Evolutionary conservation across 345 rosid genomes (phyloP), one percentile per base, ranked within the genome.

Genomic region (Eucalyptus caleyi): DNA sequence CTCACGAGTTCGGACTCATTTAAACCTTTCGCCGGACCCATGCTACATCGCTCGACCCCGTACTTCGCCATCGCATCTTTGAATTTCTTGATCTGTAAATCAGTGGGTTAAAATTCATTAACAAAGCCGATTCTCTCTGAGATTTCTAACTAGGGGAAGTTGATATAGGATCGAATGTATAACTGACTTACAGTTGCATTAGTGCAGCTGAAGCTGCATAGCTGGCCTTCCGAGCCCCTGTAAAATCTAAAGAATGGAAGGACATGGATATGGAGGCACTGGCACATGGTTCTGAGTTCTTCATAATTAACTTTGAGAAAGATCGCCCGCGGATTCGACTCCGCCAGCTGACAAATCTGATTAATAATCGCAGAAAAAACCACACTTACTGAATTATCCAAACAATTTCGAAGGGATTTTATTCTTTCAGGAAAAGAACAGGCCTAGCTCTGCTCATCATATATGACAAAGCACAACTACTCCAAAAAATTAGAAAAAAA

Each of bases 311-410:
- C 98, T 92, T 95, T 93, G 12, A 96, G 92, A 90, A 96, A 94
- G 82, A 93, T 89, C 11, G 94, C 96, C 56, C 93, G 88, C 4
- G 96, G 97, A 89, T 96, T 92, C 83, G 89, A 88, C 91, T 95
- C 97, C 40, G 99, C 99, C 88, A 97, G 77, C 89, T 95, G 96
- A 95, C 96, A 95, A 67, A 95, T 93, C 98, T 96, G 93, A 87
- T 87, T 27, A 92, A 37, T 16, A 90, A 72, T 81, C 21, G 16
- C 47, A 45, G 86, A 45, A 53, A 80, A 11, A 65, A 27, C 50
- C 18, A 49, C 8, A 16, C 44, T 77, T 21, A 50, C 42, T 45
- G 47, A 77, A 77, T 77, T 77, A 77, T 77, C 83, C 27, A 37
- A 77, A 77, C 83, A 77, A 77, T 30, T 32, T 87, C 62, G 6